phyloP scores from a whole-genome alignment of 2,329 filamentous ascomycete genomes.

The Ceratocystis eucalypticola region DNA sequence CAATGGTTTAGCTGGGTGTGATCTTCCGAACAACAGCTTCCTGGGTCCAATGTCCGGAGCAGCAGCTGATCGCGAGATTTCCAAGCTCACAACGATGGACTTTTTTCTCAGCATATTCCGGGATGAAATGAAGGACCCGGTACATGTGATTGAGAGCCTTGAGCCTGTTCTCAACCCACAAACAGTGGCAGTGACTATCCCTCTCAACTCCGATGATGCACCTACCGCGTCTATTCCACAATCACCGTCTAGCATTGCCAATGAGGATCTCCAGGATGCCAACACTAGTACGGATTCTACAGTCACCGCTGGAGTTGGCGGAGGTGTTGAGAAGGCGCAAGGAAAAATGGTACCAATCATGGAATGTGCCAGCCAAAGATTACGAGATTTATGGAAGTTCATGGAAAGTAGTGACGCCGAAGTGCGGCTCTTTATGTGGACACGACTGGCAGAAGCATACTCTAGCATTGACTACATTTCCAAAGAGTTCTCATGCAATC shows the following conservation, averaged over 20 bases:
- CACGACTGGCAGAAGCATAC: constrained; percentile 80
- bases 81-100: constrained; percentile 86
- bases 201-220: not conserved
- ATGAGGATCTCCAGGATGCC: not conserved
- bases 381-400: constrained; percentile 75
- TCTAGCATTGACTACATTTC: constrained; percentile 69
- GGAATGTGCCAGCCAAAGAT: constrained; percentile 40
- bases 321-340: constrained; percentile 16
- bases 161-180: constrained; percentile 79
- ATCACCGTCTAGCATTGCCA: not conserved
- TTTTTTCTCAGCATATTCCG: constrained; percentile 88
- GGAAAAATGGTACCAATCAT: constrained; percentile 30
- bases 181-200: constrained; percentile 32
- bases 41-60: constrained; percentile 75
- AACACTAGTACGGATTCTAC: not conserved
- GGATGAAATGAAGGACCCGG: constrained; percentile 64
- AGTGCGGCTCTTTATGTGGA: constrained; percentile 77
- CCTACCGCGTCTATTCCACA: not conserved
- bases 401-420: constrained; percentile 69
- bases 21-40: constrained; percentile 69
- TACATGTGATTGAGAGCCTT: constrained; percentile 76
- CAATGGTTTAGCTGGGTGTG: constrained; percentile 34
- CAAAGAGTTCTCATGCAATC: constrained; percentile 75
- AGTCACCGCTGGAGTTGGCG: not conserved
- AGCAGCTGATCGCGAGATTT: constrained; percentile 83